Conservation (phyloP, 257 asterid species). For the Salvia rosmarinus region DNA sequence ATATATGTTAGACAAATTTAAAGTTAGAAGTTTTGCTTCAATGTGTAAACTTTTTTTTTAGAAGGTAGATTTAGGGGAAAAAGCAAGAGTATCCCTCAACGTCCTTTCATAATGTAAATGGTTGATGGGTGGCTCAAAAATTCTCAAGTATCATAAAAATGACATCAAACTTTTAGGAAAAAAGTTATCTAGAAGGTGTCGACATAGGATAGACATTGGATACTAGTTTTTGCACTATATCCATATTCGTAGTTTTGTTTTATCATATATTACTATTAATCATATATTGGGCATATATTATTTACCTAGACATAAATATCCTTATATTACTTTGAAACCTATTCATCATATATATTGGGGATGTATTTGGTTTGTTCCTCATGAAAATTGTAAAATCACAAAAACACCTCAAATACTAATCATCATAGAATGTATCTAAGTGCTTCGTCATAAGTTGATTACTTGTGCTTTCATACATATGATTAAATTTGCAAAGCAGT, state of each 20-base stretch:
- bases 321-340: too few species aligned
- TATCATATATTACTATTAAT: too few species aligned
- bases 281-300: too few species aligned
- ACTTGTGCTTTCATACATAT: not conserved
- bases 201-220: not conserved
- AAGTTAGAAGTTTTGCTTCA: too few species aligned
- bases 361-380: too few species aligned
- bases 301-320: too few species aligned
- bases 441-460: not conserved
- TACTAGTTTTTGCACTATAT: not conserved
- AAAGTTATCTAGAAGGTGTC: not conserved
- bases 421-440: not conserved
- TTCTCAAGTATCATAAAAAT: not conserved
- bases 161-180: not conserved
- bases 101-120: not conserved
- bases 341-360: too few species aligned
- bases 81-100: not conserved
- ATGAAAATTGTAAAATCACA: too few species aligned
- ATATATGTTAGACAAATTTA: too few species aligned
- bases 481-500: not conserved
- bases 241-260: too few species aligned
- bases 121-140: not conserved
- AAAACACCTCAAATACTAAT: too few species aligned
- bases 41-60: too few species aligned
- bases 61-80: not conserved